A percentile compares a stretch with the other conserved stretches of the same genome.
Conservation (phyloP, 305 asterid species). For the Solanum hybrid region DNA sequence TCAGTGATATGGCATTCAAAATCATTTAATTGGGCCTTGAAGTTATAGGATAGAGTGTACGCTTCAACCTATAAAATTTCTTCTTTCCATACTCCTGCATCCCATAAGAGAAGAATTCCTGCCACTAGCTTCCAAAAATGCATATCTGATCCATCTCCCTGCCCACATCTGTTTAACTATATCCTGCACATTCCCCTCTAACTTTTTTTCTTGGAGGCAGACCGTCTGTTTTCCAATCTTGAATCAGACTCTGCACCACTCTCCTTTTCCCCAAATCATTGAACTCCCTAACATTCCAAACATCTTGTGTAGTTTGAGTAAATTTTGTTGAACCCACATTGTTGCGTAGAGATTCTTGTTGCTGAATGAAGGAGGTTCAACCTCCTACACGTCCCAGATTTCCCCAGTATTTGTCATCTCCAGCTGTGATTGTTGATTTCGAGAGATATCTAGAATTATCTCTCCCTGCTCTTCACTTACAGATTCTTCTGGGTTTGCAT, state of each 20-base stretch:
- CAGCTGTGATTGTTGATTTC: not conserved
- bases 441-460: not conserved
- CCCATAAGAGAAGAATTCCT: not conserved
- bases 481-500: not conserved
- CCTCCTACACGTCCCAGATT: not conserved
- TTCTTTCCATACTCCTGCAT: not conserved
- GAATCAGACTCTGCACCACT: not conserved
- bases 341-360: not conserved
- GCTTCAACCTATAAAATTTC: not conserved
- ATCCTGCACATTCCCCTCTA: not conserved
- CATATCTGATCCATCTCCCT: not conserved
- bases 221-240: not conserved
- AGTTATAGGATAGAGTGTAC: not conserved
- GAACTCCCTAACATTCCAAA: not conserved
- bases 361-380: not conserved
- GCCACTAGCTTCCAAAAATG: not conserved
- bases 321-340: not conserved
- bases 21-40: not conserved
- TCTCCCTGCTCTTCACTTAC: not conserved
- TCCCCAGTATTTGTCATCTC: not conserved
- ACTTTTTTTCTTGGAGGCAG: not conserved
- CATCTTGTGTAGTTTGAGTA: not conserved
- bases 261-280: not conserved
- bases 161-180: not conserved
- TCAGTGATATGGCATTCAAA: not conserved